Percentiles rank a stretch among this genome's conserved stretches.
Conservation (phyloP, 352 stramenopile genomes). For the Saprolegnia diclina region DNA sequence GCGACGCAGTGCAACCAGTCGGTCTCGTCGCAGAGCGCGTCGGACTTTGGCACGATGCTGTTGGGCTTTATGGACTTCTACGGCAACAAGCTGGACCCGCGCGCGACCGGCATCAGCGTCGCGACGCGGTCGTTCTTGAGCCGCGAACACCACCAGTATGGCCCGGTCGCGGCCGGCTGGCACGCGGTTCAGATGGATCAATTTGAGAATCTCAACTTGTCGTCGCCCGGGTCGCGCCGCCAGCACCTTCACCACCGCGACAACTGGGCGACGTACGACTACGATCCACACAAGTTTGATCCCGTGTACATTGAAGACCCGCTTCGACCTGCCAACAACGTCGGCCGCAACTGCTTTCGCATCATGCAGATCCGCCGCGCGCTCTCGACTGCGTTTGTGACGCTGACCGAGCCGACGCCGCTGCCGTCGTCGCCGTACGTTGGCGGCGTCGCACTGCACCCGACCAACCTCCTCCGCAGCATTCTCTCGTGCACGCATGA, state of each 20-base stretch:
- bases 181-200: slow-evolving; percentile 21
- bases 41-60: slow-evolving; percentile 92
- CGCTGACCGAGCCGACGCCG: slow-evolving; percentile 48
- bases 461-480: slow-evolving; percentile 68
- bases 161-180: slow-evolving; percentile 40
- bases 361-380: slow-evolving; percentile 86
- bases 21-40: slow-evolving; percentile 50
- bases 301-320: slow-evolving; percentile 95
- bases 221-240: slow-evolving; percentile 9
- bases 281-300: slow-evolving; percentile 89
- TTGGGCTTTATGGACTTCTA: slow-evolving; percentile 98
- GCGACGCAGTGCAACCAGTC: slow-evolving; percentile 43
- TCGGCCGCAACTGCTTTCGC: slow-evolving; percentile 94
- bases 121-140: slow-evolving; percentile 76
- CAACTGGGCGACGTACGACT: slow-evolving; percentile 26
- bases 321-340: slow-evolving; percentile 91
- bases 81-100: slow-evolving; percentile 90
- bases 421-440: slow-evolving; percentile 37
- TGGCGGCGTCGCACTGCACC: slow-evolving; percentile 61
- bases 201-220: slow-evolving; percentile 25
- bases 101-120: slow-evolving; percentile 86
- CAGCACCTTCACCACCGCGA: slow-evolving; percentile 3
- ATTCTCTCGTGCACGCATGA: slow-evolving; percentile 37
- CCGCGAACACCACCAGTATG: slow-evolving; percentile 52
- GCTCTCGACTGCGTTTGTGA: slow-evolving; percentile 65